Percentiles rank a stretch among this genome's conserved stretches.
These are phyloP conservation scores for Wickerhamomyces chaumierensis DNA, from an alignment of 805 yeast species.

Conservation along the genomic window DNA sequence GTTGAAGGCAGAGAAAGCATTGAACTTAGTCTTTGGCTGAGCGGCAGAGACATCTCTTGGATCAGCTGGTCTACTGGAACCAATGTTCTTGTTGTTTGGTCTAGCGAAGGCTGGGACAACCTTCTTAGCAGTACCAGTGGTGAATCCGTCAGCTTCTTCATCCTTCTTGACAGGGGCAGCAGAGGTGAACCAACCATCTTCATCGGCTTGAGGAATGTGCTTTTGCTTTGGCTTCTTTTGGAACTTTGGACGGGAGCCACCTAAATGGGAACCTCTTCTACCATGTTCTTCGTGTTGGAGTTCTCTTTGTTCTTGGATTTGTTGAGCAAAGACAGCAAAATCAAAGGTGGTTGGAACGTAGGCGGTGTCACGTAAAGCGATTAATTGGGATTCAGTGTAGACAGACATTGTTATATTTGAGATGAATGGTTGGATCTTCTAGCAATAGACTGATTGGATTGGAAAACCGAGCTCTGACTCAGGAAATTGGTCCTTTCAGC, in stretches of 20 bases:
- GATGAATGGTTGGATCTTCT: not conserved
- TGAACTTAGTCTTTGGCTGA: conserved; percentile 54
- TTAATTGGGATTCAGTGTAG: conserved; percentile 65
- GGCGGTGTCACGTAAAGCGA: conserved; percentile 44
- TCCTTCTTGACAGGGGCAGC: conserved; percentile 37
- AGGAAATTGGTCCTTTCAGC: too few relatives aligned
- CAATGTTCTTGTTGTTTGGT: conserved; percentile 66
- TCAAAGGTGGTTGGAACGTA: conserved; percentile 52
- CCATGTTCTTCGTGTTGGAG: conserved; percentile 22
- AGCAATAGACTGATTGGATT: too few relatives aligned
- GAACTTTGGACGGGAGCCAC: conserved; percentile 37
- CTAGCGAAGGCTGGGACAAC: conserved; percentile 37
- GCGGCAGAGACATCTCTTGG: conserved; percentile 62
- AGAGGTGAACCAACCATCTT: conserved; percentile 76
- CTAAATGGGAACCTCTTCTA: conserved; percentile 41
- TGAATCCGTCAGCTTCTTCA: conserved; percentile 29
- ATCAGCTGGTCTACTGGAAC: conserved; percentile 65
- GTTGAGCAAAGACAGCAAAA: conserved; percentile 49
- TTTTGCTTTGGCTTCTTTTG: conserved; percentile 29
- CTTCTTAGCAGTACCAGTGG: conserved; percentile 3
- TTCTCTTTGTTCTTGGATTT: conserved; percentile 57
- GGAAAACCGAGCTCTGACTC: too few relatives aligned
- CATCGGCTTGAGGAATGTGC: conserved; percentile 40
- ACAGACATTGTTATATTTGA: conserved; percentile 29
- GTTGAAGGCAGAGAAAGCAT: conserved; percentile 68